Base-by-base conservation (phyloP, 2,329 filamentous ascomycete species). In the Fusarium stilboides region DNA sequence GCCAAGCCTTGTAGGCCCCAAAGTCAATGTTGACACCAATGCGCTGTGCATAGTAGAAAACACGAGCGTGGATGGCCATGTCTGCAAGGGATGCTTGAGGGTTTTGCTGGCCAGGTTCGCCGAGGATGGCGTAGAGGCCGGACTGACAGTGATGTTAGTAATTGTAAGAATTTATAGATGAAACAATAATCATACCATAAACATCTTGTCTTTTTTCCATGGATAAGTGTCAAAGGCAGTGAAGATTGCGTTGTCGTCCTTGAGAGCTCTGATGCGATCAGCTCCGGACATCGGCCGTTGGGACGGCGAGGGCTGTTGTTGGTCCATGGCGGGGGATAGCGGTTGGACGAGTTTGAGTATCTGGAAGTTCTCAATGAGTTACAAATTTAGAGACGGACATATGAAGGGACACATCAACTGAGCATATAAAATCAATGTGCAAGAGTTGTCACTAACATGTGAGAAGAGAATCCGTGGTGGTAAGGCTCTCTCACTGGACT, bases 131-230 rank as follows among this genome's bases (percentile, higher is more conserved):
- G 65, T 83, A 81, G 47, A 92, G 84, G 49, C 90, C 90, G 47
- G 86, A 82, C 86, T 87, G 51, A 31, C 37, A 20, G 12, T 5
- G 20, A 39, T 39, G 28, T 65, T n/a, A 69, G 37, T 20, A 37
- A 7, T 22, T 7, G 33, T 22, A 17, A 39, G 13, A 22, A 39
- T 13, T 14, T 5, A 10, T 9, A 39, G 36, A 22, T 15, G 7
- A n/a, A 44, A 20, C 15, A 13, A 37, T 10, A 12, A 34, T 54
- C 71, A 43, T 80, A 89, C 89, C 80, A 92, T 88, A 74, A 93
- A 94, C 68, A 88, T 87, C 52, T 84, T 82, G 78, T 94, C 91
- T 65, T 86, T 85, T 62, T 84, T 84, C 91, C 91, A 94, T 19
- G 87, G 84, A 74, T 93, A 93, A 24, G 80, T 79, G 72, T 92